phyloP scores from a whole-genome alignment of 1,139 yeast species.

The Debaryomyces nepalensis region DNA sequence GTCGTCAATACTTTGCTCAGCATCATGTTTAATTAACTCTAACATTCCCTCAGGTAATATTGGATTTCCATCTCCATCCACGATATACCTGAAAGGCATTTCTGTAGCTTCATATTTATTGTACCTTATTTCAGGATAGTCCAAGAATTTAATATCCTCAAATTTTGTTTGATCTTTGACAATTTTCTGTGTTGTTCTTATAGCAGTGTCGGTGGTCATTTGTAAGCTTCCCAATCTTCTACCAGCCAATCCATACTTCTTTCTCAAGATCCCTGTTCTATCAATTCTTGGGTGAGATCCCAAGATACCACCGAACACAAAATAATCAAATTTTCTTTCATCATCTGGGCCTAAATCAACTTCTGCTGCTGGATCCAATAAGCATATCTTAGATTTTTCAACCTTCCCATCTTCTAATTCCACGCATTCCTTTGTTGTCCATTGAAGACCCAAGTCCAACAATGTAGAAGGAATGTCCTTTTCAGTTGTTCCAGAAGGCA shows the following conservation, averaged over 20 bases:
- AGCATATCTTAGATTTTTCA: slow-evolving; percentile 64
- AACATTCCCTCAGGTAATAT: slow-evolving; percentile 93
- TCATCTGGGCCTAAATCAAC: slow-evolving; percentile 77
- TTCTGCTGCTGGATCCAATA: slow-evolving; percentile 87
- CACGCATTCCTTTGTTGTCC: slow-evolving; percentile 80
- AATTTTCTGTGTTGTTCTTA: slow-evolving; percentile 84
- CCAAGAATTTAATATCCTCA: slow-evolving; percentile 79
- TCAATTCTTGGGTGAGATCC: slow-evolving; percentile 98
- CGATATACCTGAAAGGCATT: slow-evolving; percentile 94
- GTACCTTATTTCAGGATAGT: slow-evolving; percentile 91
- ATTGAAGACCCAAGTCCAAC: slow-evolving; percentile 67
- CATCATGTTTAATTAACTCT: slow-evolving; percentile 80
- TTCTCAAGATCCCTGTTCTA: slow-evolving; percentile 85
- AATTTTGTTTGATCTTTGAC: slow-evolving; percentile 60
- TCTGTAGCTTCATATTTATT: slow-evolving; percentile 90
- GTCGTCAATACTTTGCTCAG: slow-evolving; percentile 76
- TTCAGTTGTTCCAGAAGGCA: slow-evolving; percentile 65
- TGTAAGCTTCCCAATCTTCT: slow-evolving; percentile 85
- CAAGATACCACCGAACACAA: slow-evolving; percentile 93
- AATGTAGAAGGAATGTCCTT: slow-evolving; percentile 68
- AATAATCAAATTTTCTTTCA: slow-evolving; percentile 69
- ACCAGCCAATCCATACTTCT: slow-evolving; percentile 80
- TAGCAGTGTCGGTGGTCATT: slow-evolving; percentile 98
- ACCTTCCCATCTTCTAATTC: slow-evolving; percentile 47
- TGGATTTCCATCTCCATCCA: slow-evolving; percentile 66